Conservation (phyloP, 1,139 yeast species). For the Suhomyces coccinellae region DNA sequence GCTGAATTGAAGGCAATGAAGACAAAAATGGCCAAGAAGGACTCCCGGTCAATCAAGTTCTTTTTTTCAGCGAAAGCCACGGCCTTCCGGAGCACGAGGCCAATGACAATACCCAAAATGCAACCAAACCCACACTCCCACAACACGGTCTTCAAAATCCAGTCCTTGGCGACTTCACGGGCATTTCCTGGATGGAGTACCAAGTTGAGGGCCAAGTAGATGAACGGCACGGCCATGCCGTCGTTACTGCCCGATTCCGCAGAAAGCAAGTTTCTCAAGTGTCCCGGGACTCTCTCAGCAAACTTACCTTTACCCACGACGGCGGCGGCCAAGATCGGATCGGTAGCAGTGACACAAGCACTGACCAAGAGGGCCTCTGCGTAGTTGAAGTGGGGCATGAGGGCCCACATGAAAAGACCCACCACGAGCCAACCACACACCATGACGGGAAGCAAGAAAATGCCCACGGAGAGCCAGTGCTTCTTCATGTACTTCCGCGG, state of each 20-base stretch:
- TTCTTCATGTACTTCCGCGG: constrained; percentile 90
- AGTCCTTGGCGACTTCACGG: constrained; percentile 73
- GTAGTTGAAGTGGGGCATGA: constrained; percentile 82
- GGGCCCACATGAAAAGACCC: constrained; percentile 80
- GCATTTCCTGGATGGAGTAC: constrained; percentile 67
- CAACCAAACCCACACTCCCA: constrained; percentile 91
- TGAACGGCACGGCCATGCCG: constrained; percentile 98
- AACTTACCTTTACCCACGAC: constrained; percentile 97
- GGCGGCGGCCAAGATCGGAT: constrained; percentile 96
- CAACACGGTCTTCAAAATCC: constrained; percentile 77
- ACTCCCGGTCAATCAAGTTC: constrained; percentile 85
- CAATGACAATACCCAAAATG: constrained; percentile 71
- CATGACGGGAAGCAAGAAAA: constrained; percentile 88
- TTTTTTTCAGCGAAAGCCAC: constrained; percentile 77
- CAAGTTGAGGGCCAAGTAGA: constrained; percentile 69
- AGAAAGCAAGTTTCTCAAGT: constrained; percentile 79
- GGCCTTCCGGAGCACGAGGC: constrained; percentile 71
- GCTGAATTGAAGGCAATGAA: constrained; percentile 86
- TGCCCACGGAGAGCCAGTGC: constrained; percentile 83
- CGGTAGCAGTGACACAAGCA: constrained; percentile 97
- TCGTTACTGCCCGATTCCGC: constrained; percentile 98
- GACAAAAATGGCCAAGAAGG: constrained; percentile 87
- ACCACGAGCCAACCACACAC: constrained; percentile 90
- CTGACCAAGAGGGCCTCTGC: constrained; percentile 76
- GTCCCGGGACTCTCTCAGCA: constrained; percentile 97